phyloP scores from a whole-genome alignment of 768 basidiomycete species.

The Hericium erinaceus region DNA sequence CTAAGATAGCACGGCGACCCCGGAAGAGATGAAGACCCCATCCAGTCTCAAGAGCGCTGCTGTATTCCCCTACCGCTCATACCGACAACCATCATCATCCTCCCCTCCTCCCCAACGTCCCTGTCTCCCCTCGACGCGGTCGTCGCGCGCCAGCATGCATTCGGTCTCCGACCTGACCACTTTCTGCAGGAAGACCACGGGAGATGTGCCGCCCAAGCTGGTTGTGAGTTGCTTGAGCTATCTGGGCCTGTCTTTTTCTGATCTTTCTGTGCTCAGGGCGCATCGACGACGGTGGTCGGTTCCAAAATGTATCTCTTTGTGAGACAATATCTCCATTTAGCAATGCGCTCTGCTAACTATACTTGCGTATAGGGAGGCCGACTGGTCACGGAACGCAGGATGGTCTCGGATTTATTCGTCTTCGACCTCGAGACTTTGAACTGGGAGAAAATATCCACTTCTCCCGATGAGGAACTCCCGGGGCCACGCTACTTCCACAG shows the following conservation, averaged over 20 bases:
- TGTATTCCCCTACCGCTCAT: too few species aligned
- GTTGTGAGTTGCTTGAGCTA: slow-evolving; percentile 38
- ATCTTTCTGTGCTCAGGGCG: slow-evolving; percentile 42
- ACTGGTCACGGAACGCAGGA: slow-evolving; percentile 74
- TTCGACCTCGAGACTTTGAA: slow-evolving; percentile 76
- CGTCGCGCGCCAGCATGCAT: slow-evolving; percentile 36
- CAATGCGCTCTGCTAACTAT: background rate
- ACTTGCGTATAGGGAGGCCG: slow-evolving; percentile 63
- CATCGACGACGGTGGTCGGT: slow-evolving; percentile 84
- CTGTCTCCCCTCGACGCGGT: slow-evolving; percentile 3
- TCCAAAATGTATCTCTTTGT: slow-evolving; percentile 88
- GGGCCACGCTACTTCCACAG: slow-evolving; percentile 92
- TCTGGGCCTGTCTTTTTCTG: slow-evolving; percentile 21
- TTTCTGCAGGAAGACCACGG: slow-evolving; percentile 71
- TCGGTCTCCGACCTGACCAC: slow-evolving; percentile 89
- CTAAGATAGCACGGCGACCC: background rate
- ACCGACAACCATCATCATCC: background rate
- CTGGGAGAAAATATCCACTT: slow-evolving; percentile 65
- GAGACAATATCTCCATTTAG: slow-evolving; percentile 20
- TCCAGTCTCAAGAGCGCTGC: background rate
- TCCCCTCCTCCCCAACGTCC: slow-evolving; percentile 1
- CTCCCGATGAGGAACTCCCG: slow-evolving; percentile 24
- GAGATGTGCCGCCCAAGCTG: slow-evolving; percentile 82
- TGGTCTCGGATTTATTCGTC: slow-evolving; percentile 85
- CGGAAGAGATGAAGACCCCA: background rate